These are phyloP conservation scores for Hyphopichia wangnamkhiaoensis DNA, from an alignment of 1,139 yeast species.

Conservation along the genomic window DNA sequence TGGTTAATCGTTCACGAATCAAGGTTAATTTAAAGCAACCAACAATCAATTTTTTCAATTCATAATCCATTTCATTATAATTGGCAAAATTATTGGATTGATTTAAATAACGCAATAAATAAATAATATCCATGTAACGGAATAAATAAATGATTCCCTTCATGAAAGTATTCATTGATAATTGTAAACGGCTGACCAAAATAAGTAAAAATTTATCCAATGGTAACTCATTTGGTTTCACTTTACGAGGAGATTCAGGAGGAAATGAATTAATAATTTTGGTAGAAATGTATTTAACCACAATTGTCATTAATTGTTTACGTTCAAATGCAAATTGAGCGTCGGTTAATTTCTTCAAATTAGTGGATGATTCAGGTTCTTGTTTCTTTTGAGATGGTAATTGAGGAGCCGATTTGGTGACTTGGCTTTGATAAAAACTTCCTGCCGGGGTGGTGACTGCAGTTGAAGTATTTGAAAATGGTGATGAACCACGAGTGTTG, in stretches of 20 bases:
- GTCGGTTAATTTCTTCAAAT: conserved; percentile 5
- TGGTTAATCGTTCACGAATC: conserved; percentile 27
- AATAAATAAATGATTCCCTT: conserved; percentile 46
- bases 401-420: neutral
- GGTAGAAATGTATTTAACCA: conserved; percentile 47
- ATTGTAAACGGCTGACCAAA: conserved; percentile 39
- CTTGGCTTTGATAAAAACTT: neutral
- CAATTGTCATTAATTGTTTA: conserved; percentile 42
- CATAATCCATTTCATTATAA: conserved; percentile 48
- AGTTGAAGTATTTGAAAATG: neutral
- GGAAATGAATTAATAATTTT: conserved; percentile 50
- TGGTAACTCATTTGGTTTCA: conserved; percentile 34
- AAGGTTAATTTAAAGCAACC: conserved; percentile 48
- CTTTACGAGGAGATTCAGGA: conserved; percentile 29
- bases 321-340: conserved; percentile 19
- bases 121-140: conserved; percentile 52
- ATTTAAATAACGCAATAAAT: conserved; percentile 47
- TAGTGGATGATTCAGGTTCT: neutral
- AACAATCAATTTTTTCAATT: conserved; percentile 43
- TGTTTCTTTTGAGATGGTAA: neutral
- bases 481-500: neutral
- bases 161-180: conserved; percentile 40
- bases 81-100: conserved; percentile 49
- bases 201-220: conserved; percentile 44
- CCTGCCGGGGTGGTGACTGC: conserved; percentile 2